A percentile compares a stretch with the other conserved stretches of the same genome.
Evolutionary conservation across 139 green algal species (phyloP).

Genomic region (Coelastrella sp.): DNA sequence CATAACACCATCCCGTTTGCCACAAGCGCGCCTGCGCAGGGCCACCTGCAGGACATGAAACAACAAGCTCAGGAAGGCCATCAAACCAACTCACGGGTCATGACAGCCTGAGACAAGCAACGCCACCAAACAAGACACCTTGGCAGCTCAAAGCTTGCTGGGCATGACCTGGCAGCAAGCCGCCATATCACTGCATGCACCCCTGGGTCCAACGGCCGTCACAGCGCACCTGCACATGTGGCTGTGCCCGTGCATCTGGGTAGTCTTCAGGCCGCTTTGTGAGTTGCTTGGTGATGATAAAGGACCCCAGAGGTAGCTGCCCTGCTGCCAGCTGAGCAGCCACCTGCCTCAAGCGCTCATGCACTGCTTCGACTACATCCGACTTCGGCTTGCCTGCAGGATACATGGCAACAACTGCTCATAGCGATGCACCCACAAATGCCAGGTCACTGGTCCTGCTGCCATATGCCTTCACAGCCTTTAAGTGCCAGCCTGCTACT

Average conservation of each 20-base stretch:
- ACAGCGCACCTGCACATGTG: constrained; percentile 89
- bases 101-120: too few relatives aligned
- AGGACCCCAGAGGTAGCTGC: constrained; percentile 86
- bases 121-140: too few relatives aligned
- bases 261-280: constrained; percentile 97
- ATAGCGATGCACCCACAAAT: not conserved
- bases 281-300: constrained; percentile 98
- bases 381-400: constrained; percentile 70
- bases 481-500: too few relatives aligned
- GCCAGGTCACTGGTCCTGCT: too few relatives aligned
- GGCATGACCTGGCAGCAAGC: too few relatives aligned
- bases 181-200: not conserved
- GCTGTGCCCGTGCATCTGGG: constrained; percentile 93
- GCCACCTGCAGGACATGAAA: constrained; percentile 83
- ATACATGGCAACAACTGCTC: not conserved
- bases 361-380: constrained; percentile 93
- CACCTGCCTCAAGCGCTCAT: constrained; percentile 79
- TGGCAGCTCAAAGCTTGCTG: too few relatives aligned
- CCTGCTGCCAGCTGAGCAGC: constrained; percentile 66
- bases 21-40: constrained; percentile 76
- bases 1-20: constrained; percentile 81
- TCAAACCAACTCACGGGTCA: too few relatives aligned
- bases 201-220: not conserved
- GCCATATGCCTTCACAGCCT: too few relatives aligned
- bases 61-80: not conserved